Conservation (phyloP, 2,329 filamentous ascomycete genomes). For the Pyrenophora seminiperda region DNA sequence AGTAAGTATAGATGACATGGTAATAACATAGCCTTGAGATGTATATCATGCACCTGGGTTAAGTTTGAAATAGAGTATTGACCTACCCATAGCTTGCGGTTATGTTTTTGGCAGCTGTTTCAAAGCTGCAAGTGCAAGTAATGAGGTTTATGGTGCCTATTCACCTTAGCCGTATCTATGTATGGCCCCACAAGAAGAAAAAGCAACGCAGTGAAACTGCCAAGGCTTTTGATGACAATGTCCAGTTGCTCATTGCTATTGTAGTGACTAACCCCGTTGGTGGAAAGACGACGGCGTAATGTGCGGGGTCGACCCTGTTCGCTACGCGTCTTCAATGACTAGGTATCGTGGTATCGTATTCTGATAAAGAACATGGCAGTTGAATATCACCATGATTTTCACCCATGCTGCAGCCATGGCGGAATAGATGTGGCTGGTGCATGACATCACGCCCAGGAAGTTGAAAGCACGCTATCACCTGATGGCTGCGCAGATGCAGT, state of each 20-base stretch:
- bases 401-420: background rate
- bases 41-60: too few species aligned
- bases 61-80: too few species aligned
- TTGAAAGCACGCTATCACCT: constrained; percentile 23
- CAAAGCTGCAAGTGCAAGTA: background rate
- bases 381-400: background rate
- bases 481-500: constrained; percentile 19
- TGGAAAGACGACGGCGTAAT: constrained; percentile 20
- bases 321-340: background rate
- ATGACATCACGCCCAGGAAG: constrained; percentile 22
- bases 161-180: background rate
- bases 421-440: background rate
- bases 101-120: too few species aligned
- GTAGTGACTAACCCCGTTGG: constrained; percentile 27
- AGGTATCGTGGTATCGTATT: too few species aligned
- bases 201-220: background rate
- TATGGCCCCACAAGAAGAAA: background rate
- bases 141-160: background rate
- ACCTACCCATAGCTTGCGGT: too few species aligned
- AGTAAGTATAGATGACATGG: too few species aligned
- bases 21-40: too few species aligned
- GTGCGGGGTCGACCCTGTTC: background rate
- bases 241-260: background rate
- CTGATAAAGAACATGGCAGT: background rate
- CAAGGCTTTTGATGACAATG: background rate